These are phyloP conservation scores for Hypoxylon sp. DNA, from an alignment of 2,329 filamentous ascomycete genomes.

Conservation along the genomic window DNA sequence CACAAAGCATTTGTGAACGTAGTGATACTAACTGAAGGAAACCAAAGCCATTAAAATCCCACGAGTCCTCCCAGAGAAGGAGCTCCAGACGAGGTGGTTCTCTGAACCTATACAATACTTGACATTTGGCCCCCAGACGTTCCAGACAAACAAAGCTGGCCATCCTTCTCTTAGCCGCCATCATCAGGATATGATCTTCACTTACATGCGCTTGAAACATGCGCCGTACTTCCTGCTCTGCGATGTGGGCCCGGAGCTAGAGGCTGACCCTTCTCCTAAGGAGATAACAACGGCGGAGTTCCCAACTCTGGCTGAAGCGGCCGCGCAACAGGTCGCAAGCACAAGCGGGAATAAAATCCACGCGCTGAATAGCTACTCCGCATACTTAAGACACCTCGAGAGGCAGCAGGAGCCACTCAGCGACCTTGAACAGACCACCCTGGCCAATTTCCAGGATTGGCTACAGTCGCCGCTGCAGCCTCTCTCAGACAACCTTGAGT, in stretches of 20 bases:
- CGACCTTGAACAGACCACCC: conserved; percentile 65
- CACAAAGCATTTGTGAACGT: background rate
- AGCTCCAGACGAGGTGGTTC: conserved; percentile 77
- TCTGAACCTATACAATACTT: conserved; percentile 77
- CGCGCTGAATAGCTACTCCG: conserved; percentile 68
- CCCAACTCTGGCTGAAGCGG: conserved; percentile 78
- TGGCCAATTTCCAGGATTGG: conserved; percentile 86
- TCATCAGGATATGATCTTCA: conserved; percentile 73
- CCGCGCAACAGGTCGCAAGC: conserved; percentile 60
- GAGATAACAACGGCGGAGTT: conserved; percentile 64
- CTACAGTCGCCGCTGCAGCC: conserved; percentile 95
- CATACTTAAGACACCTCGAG: conserved; percentile 89
- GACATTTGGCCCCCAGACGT: conserved; percentile 67
- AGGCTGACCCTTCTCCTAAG: conserved; percentile 54
- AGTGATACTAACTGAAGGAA: conserved; percentile 31
- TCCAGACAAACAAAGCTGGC: conserved; percentile 73
- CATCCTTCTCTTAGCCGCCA: conserved; percentile 73
- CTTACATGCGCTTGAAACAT: conserved; percentile 75
- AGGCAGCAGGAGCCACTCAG: conserved; percentile 78
- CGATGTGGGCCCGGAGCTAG: conserved; percentile 69
- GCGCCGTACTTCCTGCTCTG: conserved; percentile 75
- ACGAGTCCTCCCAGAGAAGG: conserved; percentile 70
- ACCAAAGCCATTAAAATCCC: conserved; percentile 70
- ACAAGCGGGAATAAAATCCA: conserved; percentile 64
- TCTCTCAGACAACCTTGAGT: conserved; percentile 95